Base-by-base conservation (phyloP, 73 alveolate species). In the Paramecium octaurelia region DNA sequence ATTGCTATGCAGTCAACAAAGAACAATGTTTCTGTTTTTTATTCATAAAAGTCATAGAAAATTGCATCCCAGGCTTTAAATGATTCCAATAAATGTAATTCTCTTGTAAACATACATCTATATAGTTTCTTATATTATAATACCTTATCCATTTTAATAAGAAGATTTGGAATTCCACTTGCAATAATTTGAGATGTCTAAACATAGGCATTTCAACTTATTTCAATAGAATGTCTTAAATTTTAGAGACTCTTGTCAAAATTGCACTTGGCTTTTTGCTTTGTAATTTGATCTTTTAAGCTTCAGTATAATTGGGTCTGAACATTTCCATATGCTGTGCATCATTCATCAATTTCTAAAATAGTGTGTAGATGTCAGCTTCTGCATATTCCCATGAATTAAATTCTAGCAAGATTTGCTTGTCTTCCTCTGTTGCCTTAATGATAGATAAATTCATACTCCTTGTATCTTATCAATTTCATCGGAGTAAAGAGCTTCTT, bases 51-150 rank as follows among this genome's bases (percentile, higher is more conserved):
- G 29, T 89, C 94, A 46, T 70, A 89, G 69, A 89, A 89, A 7
- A 89, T 89, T 10, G 86, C 88, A 89, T 89, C 94, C 94, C 94
- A 89, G 12, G 88, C 77, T 27, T 69, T 43, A 54, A 89, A 89
- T 69, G 94, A 89, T 48, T 89, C 92, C 4, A 70, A 34, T 31
- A 89, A 42, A 71, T 89, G 94, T 18, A 70, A 46, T 89, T 89
- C 94, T 42, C 94, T 64, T n/a, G 94, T 89, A 68, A 70, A 83
- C 87, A 89, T 83, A 71, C 94, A 89, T 70, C 94, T 89, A 70
- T 44, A 4, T 11, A 44, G 20, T 16, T 11, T 75, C 36, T 34
- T 8, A 35, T 36, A 42, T 31, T 80, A 3, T 20, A 18, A 80
- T 43, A 80, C 91, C 91, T 80, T 1, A 89, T 89, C 94, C 94